These are phyloP conservation scores for Solanum sparsipilum DNA, from an alignment of 257 asterid genomes.

Conservation along the genomic window DNA sequence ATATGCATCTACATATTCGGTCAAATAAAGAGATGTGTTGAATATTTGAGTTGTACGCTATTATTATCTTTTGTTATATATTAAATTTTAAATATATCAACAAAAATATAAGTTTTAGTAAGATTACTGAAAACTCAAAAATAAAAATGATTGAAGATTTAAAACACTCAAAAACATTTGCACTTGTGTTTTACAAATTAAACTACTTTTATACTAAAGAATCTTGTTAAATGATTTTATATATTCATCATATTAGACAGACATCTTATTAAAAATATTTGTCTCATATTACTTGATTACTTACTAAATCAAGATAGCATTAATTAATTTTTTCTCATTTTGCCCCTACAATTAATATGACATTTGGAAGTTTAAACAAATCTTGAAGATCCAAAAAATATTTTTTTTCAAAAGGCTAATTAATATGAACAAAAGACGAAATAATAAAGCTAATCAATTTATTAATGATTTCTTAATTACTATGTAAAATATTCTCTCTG, in stretches of 20 bases:
- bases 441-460: too few relatives aligned
- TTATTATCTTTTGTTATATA: background rate
- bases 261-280: background rate
- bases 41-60: background rate
- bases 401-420: background rate
- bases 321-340: background rate
- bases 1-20: background rate
- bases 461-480: background rate
- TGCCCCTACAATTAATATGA: background rate
- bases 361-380: background rate
- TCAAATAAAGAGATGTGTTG: background rate
- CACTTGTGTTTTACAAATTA: background rate
- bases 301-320: too few relatives aligned
- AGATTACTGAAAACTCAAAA: background rate
- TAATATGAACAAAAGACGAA: background rate
- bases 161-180: background rate
- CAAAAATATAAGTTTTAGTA: background rate
- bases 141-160: background rate
- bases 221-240: background rate
- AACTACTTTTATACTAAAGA: background rate
- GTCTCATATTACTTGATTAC: background rate
- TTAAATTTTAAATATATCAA: background rate
- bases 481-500: too few relatives aligned
- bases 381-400: background rate
- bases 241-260: background rate